A percentile compares a stretch with the other conserved stretches of the same genome.
phyloP scores from a whole-genome alignment of 1,284 basidiomycete genomes.

The Ganoderma lingzhi region DNA sequence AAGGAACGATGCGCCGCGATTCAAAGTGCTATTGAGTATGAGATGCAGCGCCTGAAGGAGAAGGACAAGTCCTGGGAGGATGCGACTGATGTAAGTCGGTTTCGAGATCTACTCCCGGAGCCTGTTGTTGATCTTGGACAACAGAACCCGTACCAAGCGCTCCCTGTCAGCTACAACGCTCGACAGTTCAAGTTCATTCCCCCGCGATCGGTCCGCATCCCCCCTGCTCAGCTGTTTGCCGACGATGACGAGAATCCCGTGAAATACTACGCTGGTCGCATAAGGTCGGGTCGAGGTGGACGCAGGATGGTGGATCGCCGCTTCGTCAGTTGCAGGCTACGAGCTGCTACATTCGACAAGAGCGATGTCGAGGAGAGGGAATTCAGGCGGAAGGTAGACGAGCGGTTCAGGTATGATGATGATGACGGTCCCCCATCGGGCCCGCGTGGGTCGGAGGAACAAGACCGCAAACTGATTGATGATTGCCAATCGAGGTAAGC shows the following conservation, averaged over 20 bases:
- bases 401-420: constrained; percentile 75
- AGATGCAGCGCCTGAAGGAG: constrained; percentile 74
- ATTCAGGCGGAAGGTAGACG: constrained; percentile 52
- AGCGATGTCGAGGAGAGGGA: constrained; percentile 47
- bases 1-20: constrained; percentile 73
- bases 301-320: constrained; percentile 83
- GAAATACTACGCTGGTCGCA: constrained; percentile 65
- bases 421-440: constrained; percentile 67
- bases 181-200: constrained; percentile 70
- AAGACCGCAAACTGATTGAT: constrained; percentile 72
- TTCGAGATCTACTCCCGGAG: not conserved
- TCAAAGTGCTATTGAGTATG: constrained; percentile 72
- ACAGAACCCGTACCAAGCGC: constrained; percentile 70
- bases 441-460: constrained; percentile 71
- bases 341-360: constrained; percentile 46
- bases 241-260: constrained; percentile 43
- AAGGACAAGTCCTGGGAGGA: constrained; percentile 89
- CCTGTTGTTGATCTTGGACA: not conserved
- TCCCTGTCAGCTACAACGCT: constrained; percentile 55
- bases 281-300: constrained; percentile 85
- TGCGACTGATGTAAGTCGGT: constrained; percentile 70
- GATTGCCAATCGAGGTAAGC: constrained; percentile 71
- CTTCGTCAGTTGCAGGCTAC: constrained; percentile 25
- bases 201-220: constrained; percentile 34
- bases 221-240: not conserved